A percentile compares a stretch with the other conserved stretches of the same genome.
Evolutionary conservation across 2,329 filamentous ascomycete species (phyloP).

Genomic region (Neonectria sp.): DNA sequence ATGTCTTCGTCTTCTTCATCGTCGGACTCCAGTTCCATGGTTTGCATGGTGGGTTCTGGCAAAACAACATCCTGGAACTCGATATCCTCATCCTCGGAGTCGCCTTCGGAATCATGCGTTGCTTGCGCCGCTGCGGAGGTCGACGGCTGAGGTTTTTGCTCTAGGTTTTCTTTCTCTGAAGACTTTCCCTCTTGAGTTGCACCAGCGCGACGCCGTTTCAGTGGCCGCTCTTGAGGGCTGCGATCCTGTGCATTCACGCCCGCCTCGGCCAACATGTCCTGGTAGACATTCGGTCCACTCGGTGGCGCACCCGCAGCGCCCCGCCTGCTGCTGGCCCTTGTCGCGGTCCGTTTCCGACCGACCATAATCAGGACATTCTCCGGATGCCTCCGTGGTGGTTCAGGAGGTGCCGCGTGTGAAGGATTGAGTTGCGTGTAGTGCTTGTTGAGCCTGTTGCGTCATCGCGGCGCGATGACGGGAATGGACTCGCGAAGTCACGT

Average conservation of each 20-base stretch:
- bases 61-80: conserved; percentile 67
- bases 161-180: not conserved
- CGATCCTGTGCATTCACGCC: conserved; percentile 52
- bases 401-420: conserved; percentile 18
- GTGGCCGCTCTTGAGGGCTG: conserved; percentile 55
- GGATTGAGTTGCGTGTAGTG: conserved; percentile 35
- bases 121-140: conserved; percentile 3
- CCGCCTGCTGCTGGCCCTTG: conserved; percentile 42
- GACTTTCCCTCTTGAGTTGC: conserved; percentile 18
- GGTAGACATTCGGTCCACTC: conserved; percentile 60
- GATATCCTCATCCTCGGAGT: conserved; percentile 59
- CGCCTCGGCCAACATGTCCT: conserved; percentile 66
- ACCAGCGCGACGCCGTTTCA: conserved; percentile 55
- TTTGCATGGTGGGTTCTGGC: conserved; percentile 66
- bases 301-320: conserved; percentile 31
- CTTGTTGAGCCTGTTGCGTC: conserved; percentile 45
- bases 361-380: conserved; percentile 48
- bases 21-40: conserved; percentile 64
- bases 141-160: not conserved
- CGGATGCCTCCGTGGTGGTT: not conserved
- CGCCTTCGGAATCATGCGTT: conserved; percentile 46
- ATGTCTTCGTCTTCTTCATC: conserved; percentile 61
- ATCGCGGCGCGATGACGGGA: conserved; percentile 29
- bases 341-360: conserved; percentile 48
- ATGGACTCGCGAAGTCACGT: conserved; percentile 37